Evolutionary conservation across 768 basidiomycete genomes (phyloP).

Genomic region (Naganishia onofrii): DNA sequence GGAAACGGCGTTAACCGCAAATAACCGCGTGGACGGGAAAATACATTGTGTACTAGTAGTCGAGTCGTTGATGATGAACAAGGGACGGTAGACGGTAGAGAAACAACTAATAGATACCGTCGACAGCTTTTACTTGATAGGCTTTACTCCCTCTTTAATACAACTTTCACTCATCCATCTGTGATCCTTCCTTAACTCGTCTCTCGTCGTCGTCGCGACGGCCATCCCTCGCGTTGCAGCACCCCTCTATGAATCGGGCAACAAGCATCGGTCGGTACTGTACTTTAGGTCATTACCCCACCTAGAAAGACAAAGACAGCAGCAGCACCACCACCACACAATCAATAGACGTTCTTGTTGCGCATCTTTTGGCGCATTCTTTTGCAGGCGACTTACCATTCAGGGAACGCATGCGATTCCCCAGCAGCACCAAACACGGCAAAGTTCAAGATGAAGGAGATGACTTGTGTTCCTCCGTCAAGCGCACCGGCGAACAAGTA

Average conservation of each 20-base stretch:
- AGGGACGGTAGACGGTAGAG: too few relatives aligned
- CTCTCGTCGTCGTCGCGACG: too few relatives aligned
- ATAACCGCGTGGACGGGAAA: conserved; percentile 1
- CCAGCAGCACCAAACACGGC: conserved; percentile 50
- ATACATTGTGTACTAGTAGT: too few relatives aligned
- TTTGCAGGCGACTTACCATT: conserved; percentile 24
- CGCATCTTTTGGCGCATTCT: too few relatives aligned
- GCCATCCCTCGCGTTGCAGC: not conserved
- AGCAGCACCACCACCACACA: not conserved
- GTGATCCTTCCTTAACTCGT: too few relatives aligned
- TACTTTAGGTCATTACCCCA: conserved; percentile 21
- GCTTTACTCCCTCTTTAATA: too few relatives aligned
- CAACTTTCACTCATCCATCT: too few relatives aligned
- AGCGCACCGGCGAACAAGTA: conserved; percentile 55
- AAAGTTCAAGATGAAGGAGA: conserved; percentile 39
- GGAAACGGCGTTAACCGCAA: conserved; percentile 21
- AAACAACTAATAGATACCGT: too few relatives aligned
- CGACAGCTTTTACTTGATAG: too few relatives aligned
- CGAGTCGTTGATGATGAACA: not conserved
- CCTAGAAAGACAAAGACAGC: not conserved
- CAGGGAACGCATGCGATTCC: conserved; percentile 30
- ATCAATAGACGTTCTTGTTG: too few relatives aligned
- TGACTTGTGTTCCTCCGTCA: conserved; percentile 54
- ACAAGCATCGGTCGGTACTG: conserved; percentile 20
- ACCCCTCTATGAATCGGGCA: conserved; percentile 11